These are phyloP conservation scores for Coemansia sp. DNA, from an alignment of 192 early-diverging fungal species.

Conservation along the genomic window DNA sequence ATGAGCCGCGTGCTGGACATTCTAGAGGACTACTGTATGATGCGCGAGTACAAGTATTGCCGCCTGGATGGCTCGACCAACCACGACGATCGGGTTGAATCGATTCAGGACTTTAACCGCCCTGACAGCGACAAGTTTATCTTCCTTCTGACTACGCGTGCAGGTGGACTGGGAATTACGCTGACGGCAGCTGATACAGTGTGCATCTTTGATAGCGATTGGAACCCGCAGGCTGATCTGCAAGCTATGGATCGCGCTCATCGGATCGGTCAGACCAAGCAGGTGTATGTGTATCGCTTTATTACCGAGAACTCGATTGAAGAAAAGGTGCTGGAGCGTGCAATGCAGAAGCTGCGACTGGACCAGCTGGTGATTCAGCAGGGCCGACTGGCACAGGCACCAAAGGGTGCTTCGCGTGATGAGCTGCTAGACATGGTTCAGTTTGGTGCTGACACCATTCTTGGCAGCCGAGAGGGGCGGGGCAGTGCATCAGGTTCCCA, in stretches of 20 bases:
- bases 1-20: constrained; percentile 99
- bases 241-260: constrained; percentile 98
- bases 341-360: constrained; percentile 93
- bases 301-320: constrained; percentile 97
- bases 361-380: constrained; percentile 99
- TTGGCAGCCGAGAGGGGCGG: constrained; percentile 50
- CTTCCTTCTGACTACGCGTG: constrained; percentile 94
- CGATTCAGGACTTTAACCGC: constrained; percentile 92
- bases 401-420: constrained; percentile 58
- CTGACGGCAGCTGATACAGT: constrained; percentile 95
- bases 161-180: constrained; percentile 97
- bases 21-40: constrained; percentile 94
- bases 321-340: constrained; percentile 94
- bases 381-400: constrained; percentile 70
- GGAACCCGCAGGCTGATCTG: constrained; percentile 89
- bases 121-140: constrained; percentile 91
- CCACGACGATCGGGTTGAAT: constrained; percentile 87
- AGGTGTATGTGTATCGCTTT: constrained; percentile 94
- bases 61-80: constrained; percentile 95
- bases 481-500: constrained; percentile 24
- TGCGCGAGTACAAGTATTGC: constrained; percentile 88
- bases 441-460: constrained; percentile 87
- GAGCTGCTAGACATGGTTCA: constrained; percentile 92
- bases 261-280: constrained; percentile 98
- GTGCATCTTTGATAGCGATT: constrained; percentile 94